Evolutionary conservation across 2,329 filamentous ascomycete species (phyloP).

Genomic region (Diaporthe helianthi): DNA sequence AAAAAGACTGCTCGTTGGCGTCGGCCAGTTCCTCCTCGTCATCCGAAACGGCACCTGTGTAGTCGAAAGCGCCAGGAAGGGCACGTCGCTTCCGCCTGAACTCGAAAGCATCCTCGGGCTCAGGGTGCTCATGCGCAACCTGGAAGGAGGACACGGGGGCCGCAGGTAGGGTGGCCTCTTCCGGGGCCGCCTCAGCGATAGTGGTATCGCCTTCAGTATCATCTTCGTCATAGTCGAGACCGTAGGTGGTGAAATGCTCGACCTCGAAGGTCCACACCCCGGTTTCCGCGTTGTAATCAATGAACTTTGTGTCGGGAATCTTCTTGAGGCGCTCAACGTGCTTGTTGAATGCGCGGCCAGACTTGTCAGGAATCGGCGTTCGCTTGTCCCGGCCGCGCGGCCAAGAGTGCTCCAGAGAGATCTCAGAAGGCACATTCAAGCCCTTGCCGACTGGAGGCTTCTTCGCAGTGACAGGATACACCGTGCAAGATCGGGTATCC

Average conservation of each 20-base stretch:
- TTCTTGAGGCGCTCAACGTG: conserved; percentile 83
- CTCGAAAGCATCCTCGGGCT: conserved; percentile 65
- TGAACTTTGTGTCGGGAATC: conserved; percentile 81
- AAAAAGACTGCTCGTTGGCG: conserved; percentile 76
- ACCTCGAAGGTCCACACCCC: conserved; percentile 92
- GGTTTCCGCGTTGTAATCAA: conserved; percentile 78
- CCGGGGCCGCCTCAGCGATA: conserved; percentile 45
- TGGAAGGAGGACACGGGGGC: conserved; percentile 25
- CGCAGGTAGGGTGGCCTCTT: conserved; percentile 38
- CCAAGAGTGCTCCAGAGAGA: conserved; percentile 92
- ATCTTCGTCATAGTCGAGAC: conserved; percentile 80
- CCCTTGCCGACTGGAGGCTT: conserved; percentile 89
- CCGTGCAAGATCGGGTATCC: conserved; percentile 80
- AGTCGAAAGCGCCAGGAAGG: conserved; percentile 83
- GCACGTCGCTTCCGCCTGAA: conserved; percentile 57
- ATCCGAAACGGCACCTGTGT: conserved; percentile 60
- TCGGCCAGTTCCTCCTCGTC: conserved; percentile 61
- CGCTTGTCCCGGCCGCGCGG: conserved; percentile 72
- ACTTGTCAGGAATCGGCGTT: conserved; percentile 61
- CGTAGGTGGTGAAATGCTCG: conserved; percentile 97
- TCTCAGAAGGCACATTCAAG: conserved; percentile 87
- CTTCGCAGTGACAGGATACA: conserved; percentile 77
- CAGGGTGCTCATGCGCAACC: conserved; percentile 43
- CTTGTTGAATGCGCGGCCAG: conserved; percentile 74
- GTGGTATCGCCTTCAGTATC: conserved; percentile 68